phyloP scores from a whole-genome alignment of 768 basidiomycete genomes.

The Suillus alpinus region DNA sequence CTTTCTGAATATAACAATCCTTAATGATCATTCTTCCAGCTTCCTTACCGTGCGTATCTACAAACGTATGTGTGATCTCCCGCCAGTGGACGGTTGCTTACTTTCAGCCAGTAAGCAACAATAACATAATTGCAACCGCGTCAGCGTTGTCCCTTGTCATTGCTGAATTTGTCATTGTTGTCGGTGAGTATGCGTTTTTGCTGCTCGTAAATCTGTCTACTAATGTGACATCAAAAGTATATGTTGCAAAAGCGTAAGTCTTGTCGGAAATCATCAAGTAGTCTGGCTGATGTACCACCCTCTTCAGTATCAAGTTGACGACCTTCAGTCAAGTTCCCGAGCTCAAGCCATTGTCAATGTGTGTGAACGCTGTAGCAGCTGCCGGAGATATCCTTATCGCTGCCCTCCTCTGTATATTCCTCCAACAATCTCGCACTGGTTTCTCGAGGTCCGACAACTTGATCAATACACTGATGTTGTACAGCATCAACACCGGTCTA shows the following conservation, averaged over 20 bases:
- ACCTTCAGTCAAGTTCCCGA: slow-evolving; percentile 45
- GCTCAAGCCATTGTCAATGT: slow-evolving; percentile 48
- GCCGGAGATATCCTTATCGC: slow-evolving; percentile 46
- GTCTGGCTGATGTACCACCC: background rate
- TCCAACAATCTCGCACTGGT: slow-evolving; percentile 45
- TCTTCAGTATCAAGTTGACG: slow-evolving; percentile 32
- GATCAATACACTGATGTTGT: slow-evolving; percentile 48
- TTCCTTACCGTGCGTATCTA: slow-evolving; percentile 47
- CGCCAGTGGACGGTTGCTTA: background rate
- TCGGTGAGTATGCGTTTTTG: slow-evolving; percentile 21
- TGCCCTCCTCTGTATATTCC: slow-evolving; percentile 36
- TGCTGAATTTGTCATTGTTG: slow-evolving; percentile 35
- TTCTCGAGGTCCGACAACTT: slow-evolving; percentile 48
- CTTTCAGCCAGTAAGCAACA: slow-evolving; percentile 42
- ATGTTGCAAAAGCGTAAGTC: slow-evolving; percentile 31
- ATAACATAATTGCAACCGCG: slow-evolving; percentile 34
- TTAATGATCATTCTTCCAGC: slow-evolving; percentile 10
- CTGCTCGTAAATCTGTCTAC: background rate
- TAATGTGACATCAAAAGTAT: slow-evolving; percentile 23
- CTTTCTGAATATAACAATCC: background rate
- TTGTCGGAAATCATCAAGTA: background rate
- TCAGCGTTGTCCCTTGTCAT: slow-evolving; percentile 33
- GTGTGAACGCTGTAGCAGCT: slow-evolving; percentile 50
- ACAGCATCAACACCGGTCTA: slow-evolving; percentile 36
- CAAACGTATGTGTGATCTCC: slow-evolving; percentile 30